phyloP scores from a whole-genome alignment of 371 early-diverging fungal species.

The Capillidium heterosporum region DNA sequence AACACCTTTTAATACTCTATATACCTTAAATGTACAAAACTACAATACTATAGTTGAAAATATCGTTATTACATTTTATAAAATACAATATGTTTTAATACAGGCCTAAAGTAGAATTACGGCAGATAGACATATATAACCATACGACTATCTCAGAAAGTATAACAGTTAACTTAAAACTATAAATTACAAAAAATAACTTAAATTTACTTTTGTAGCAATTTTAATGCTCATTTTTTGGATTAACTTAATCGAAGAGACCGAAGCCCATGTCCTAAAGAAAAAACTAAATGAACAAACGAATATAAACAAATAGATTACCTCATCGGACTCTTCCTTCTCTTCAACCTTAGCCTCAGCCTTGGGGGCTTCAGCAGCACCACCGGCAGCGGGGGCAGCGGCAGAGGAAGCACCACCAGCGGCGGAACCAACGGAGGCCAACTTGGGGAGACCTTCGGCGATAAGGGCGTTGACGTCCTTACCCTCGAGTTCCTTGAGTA shows the following conservation, averaged over 20 bases:
- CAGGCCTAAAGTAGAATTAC: no score
- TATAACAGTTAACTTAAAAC: no score
- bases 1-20: no score
- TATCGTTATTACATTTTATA: no score
- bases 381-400: slow-evolving; percentile 22
- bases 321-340: slow-evolving; percentile 32
- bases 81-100: no score
- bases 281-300: not conserved
- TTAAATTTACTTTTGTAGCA: no score
- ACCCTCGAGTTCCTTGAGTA: slow-evolving; percentile 67
- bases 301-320: not conserved
- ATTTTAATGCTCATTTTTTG: no score
- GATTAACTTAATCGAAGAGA: slow-evolving; percentile 37
- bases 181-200: no score
- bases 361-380: slow-evolving; percentile 14
- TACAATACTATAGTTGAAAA: no score
- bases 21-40: no score
- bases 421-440: slow-evolving; percentile 81
- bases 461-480: slow-evolving; percentile 68
- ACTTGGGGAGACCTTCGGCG: slow-evolving; percentile 77
- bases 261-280: slow-evolving; percentile 28
- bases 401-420: slow-evolving; percentile 49
- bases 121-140: no score
- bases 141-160: no score
- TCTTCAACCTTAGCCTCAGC: slow-evolving; percentile 27